Base-by-base conservation (phyloP, 306 rosid genomes). In the Luffa aegyptiaca region DNA sequence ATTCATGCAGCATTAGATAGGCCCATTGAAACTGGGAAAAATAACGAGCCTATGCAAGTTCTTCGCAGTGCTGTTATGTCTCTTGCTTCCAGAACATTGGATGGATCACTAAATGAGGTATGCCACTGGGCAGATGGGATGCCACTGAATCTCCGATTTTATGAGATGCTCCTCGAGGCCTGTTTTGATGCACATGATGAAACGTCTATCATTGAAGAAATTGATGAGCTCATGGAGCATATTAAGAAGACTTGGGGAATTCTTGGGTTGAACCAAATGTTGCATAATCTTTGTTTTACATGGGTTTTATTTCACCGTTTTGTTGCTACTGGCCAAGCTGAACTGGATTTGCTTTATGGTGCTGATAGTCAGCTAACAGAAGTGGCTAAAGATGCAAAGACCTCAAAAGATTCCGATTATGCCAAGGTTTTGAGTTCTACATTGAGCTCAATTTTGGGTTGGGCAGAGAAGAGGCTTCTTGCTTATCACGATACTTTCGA, bases 81-180 rank as follows among this genome's bases (percentile, higher is more conserved):
- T 79, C 97, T 95, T 80, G 97, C 99, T 7, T 88, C 86, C 77
- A 90, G 99, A 90, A 86, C 97, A 6, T 82, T 89, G 63, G 97
- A 93, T 42, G 97, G 97, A 13, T 90, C 94, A 81, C 86, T 89
- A 26, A 80, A 83, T 55, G 97, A 95, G 79, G 83, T 90, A 3
- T 93, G 97, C 73, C 99, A 95, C 82, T 95, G 99, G 99, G 99
- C 99, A 7, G 99, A 95, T 87, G 99, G 99, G 79, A 84, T 93
- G 63, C 99, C 99, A 3, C 80, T 95, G 86, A 95, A 95, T 84
- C 97, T 95, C 81, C 85, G 93, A 81, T 85, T 95, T 62, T 95
- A 95, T 81, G 92, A 93, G 84, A 89, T 86, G 90, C 99, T 95
- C 66, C 88, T 95, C 35, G 90, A 88, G 20, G 89, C 99, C 44